phyloP scores from a whole-genome alignment of 768 basidiomycete genomes.

The Termitomyces sp. region DNA sequence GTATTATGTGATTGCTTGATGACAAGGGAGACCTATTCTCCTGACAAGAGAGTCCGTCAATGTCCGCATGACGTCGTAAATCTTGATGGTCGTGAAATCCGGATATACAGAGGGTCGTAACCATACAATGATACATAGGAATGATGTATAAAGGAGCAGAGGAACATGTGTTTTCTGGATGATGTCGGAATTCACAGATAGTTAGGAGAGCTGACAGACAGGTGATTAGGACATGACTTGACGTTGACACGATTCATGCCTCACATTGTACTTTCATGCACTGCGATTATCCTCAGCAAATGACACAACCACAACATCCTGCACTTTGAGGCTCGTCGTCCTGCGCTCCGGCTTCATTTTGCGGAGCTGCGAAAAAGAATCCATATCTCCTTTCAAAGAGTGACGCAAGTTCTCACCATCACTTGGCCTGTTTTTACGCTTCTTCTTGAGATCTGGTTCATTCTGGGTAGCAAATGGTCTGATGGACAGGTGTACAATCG shows the following conservation, averaged over 20 bases:
- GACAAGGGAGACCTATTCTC: not conserved
- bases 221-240: not conserved
- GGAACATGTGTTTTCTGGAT: not conserved
- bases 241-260: not conserved
- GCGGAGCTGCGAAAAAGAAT: not conserved
- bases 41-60: not conserved
- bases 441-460: slow-evolving; percentile 53
- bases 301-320: slow-evolving; percentile 16
- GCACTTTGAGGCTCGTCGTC: slow-evolving; percentile 6
- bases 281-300: slow-evolving; percentile 10
- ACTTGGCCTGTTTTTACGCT: slow-evolving; percentile 26
- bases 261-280: not conserved
- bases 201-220: not conserved
- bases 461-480: slow-evolving; percentile 49
- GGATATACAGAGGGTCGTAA: not conserved
- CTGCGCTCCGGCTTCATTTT: not conserved
- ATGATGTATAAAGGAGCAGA: not conserved
- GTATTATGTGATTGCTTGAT: not conserved
- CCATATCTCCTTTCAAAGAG: not conserved
- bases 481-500: slow-evolving; percentile 74
- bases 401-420: slow-evolving; percentile 20
- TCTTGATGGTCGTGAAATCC: not conserved
- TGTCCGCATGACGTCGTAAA: slow-evolving; percentile 1
- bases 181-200: not conserved
- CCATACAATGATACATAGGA: not conserved